Evolutionary conservation across 2,329 filamentous ascomycete genomes (phyloP).

Genomic region (Ophiostoma ips): DNA sequence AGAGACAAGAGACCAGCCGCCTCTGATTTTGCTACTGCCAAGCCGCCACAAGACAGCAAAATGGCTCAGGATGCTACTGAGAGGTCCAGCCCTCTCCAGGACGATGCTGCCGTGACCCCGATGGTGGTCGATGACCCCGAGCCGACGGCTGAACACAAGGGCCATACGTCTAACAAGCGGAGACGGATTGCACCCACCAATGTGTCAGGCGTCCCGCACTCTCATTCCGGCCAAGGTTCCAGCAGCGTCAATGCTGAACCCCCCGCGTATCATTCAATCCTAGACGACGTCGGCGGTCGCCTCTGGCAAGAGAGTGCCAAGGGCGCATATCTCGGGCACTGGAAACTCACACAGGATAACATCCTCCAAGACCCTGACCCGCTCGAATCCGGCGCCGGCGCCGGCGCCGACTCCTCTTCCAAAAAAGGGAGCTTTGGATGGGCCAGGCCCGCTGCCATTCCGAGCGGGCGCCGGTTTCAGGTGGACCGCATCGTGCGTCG

Average conservation of each 20-base stretch:
- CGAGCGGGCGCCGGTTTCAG: slow-evolving; percentile 30
- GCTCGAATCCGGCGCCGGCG: neutral
- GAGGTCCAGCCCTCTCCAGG: no score
- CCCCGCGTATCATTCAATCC: neutral
- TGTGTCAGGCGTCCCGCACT: slow-evolving; percentile 7
- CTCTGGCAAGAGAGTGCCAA: slow-evolving; percentile 7
- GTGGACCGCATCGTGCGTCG: slow-evolving; percentile 28
- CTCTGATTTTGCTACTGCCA: no score
- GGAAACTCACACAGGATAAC: slow-evolving; percentile 15
- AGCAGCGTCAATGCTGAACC: neutral
- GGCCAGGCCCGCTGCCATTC: slow-evolving; percentile 16
- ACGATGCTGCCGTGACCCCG: neutral
- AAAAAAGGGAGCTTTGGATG: slow-evolving; percentile 7
- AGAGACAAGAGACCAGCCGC: no score
- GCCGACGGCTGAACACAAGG: slow-evolving; percentile 4
- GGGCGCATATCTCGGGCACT: slow-evolving; percentile 24
- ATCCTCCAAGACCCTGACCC: slow-evolving; percentile 9
- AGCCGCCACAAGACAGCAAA: no score
- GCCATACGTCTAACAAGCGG: slow-evolving; percentile 18
- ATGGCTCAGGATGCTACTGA: no score
- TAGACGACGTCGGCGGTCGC: neutral
- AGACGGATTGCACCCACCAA: slow-evolving; percentile 17
- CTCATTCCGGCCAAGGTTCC: neutral
- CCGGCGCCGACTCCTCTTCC: neutral
- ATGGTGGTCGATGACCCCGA: neutral